Evolutionary conservation across 1,284 basidiomycete genomes (phyloP), one percentile per base, ranked within the genome.

Genomic region (Ceratobasidium papillatum): DNA sequence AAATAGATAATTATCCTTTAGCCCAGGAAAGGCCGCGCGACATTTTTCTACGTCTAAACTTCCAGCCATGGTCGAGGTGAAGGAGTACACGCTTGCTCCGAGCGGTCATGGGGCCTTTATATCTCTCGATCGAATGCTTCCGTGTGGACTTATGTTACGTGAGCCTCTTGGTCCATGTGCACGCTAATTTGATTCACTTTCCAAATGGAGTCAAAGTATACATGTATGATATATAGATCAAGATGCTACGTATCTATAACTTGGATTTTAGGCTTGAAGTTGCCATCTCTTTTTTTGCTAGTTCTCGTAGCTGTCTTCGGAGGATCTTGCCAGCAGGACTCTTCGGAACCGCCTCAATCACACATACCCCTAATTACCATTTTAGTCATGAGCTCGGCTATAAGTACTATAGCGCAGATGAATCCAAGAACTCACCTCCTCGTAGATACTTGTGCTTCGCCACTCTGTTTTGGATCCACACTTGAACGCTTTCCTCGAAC

Each of bases 321-420:
- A 92, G 80, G 76, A 93, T 92, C 80, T 93, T 93, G 2, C 91
- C 91, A 74, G 91, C 85, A 63, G 89, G 87, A 79, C 91, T 93
- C 80, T 92, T 92, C 0, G 91, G 91, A 74, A 93, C 84, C n/a
- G 80, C 80, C 49, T 88, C 85, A 41, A 91, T 84, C 0, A 88
- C 79, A 0, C 87, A 81, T 12, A 91, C 87, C 43, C 90, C 75
- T 38, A 52, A n/a, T 61, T 47, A 11, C 1, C 32, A 32, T 47
- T 9, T n/a, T 34, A 27, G 7, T 32, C 41, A 3, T 41, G 7
- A 41, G 14, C 14, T 7, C 14, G 14, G 38, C 14, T 14, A 41
- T 5, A 14, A 41, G 14, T 5, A 41, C 14, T 41, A 14, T 14
- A n/a, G n/a, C 14, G 38, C 14, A 41, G 38, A 7, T 41, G 38